Conservation (phyloP, 495 filamentous ascomycete species). For the Tuber umbilicatum region DNA sequence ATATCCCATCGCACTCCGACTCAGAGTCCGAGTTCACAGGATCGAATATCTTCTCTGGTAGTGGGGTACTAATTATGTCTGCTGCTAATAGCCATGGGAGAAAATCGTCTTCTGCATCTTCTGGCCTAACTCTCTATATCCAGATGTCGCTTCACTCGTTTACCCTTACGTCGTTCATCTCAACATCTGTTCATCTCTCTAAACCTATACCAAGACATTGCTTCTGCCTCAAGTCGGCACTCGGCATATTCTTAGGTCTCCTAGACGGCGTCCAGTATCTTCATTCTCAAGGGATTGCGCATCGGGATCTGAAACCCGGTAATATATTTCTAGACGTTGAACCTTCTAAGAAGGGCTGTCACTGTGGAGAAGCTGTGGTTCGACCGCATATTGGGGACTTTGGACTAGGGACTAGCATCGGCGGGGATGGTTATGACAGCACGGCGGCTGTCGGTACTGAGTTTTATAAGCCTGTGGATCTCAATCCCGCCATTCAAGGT, state of each 20-base stretch:
- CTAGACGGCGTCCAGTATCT: constrained; percentile 81
- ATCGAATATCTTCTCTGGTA: constrained; percentile 22
- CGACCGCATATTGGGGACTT: constrained; percentile 53
- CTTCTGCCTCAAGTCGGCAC: constrained; percentile 48
- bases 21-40: constrained; percentile 18
- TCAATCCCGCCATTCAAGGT: constrained; percentile 11
- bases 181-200: constrained; percentile 1
- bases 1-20: constrained; percentile 7
- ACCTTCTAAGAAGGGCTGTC: constrained; percentile 26
- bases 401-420: constrained; percentile 47
- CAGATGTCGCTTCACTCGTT: constrained; percentile 53
- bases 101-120: constrained; percentile 41
- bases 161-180: constrained; percentile 44
- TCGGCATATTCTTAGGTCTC: constrained; percentile 50
- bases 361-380: constrained; percentile 31
- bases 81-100: constrained; percentile 38
- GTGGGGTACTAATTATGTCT: constrained; percentile 23
- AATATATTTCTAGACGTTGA: constrained; percentile 85
- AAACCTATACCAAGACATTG: constrained; percentile 45
- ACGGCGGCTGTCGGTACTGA: constrained; percentile 24
- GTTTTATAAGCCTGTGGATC: constrained; percentile 21
- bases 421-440: constrained; percentile 7
- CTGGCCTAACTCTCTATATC: constrained; percentile 50
- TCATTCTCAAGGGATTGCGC: constrained; percentile 81
- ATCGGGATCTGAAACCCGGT: constrained; percentile 97